Conservation (phyloP, 768 basidiomycete species). For the Hygrophoropsis aurantiaca region DNA sequence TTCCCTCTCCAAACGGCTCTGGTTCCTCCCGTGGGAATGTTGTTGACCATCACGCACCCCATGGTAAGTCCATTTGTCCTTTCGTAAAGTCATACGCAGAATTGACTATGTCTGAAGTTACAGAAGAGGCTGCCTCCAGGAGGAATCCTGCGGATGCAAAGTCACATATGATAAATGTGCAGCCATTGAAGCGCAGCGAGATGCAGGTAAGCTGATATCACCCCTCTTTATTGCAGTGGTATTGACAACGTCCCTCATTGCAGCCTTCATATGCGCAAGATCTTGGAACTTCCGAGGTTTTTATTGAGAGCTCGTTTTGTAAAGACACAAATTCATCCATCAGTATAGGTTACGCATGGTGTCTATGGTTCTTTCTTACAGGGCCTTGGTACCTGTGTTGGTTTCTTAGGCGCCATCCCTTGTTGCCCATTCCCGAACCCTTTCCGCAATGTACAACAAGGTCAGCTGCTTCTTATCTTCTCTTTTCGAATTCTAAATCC, state of each 20-base stretch:
- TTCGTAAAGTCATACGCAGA: slow-evolving; percentile 4
- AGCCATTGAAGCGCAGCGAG: slow-evolving; percentile 79
- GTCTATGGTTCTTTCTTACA: slow-evolving; percentile 83
- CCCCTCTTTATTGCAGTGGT: neutral
- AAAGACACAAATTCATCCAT: neutral
- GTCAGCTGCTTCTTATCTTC: slow-evolving; percentile 32
- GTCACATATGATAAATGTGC: slow-evolving; percentile 68
- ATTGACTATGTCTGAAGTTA: slow-evolving; percentile 46
- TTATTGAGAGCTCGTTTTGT: neutral
- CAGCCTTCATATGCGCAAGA: slow-evolving; percentile 94
- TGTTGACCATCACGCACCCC: slow-evolving; percentile 68
- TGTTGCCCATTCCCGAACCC: slow-evolving; percentile 87
- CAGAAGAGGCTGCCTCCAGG: slow-evolving; percentile 52
- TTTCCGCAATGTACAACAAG: slow-evolving; percentile 83
- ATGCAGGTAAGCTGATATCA: slow-evolving; percentile 67
- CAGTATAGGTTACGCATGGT: slow-evolving; percentile 71
- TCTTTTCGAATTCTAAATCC: slow-evolving; percentile 15
- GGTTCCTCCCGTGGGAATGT: slow-evolving; percentile 54
- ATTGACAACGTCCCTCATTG: neutral
- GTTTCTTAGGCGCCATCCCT: slow-evolving; percentile 73
- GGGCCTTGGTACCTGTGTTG: slow-evolving; percentile 63
- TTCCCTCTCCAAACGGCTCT: slow-evolving; percentile 35
- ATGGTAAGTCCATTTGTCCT: slow-evolving; percentile 44
- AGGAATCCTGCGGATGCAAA: slow-evolving; percentile 27
- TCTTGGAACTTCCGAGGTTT: slow-evolving; percentile 63